Base-by-base conservation (phyloP, 257 asterid genomes). In the Penstemon davidsonii region DNA sequence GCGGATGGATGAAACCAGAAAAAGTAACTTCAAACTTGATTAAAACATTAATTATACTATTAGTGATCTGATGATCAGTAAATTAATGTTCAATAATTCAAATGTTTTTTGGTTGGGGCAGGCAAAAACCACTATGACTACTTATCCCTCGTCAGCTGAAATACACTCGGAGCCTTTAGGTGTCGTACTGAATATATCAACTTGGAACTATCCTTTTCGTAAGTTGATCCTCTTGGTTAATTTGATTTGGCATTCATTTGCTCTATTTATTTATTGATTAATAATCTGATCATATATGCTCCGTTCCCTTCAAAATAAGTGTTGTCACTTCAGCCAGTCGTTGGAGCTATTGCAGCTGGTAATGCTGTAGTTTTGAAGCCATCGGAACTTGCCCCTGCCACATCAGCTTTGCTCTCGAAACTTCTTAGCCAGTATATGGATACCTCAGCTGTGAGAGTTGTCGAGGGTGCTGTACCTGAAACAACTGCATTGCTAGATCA, bases 191-290 rank as follows among this genome's bases (percentile, higher is more conserved):
- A 81, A 90, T 68, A 83, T 93, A 80, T 87, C 97, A 53, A 76
- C 99, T 46, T 93, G 99, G 99, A 93, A 93, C 68, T 93, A 88
- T 78, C 99, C 99, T 12, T 81, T 90, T 66, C 18, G 99, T 93
- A 85, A 13, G 99, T 85, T 45, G 12, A 45, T 68, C 42, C 44
- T 4, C 15, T 38, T 38, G 39, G 13, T 12, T 50, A 9, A 38
- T 51, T 3, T 37, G 18, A 46, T 5, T 45, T 11, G 54, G 4
- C 7, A 44, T 15, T 55, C 13, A 0, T 13, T 38, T 44, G n/a
- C 45, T 45, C 3, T 25, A 25, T 64, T 37, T 6, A 38, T 4
- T 0, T n/a, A 1, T 45, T 8, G 3, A 47, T 25, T 25, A 2
- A 25, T 25, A 25, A 25, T 25, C 33, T 25, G 33, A 25, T 25